phyloP scores from a whole-genome alignment of 768 basidiomycete genomes.

The Cyclocybe aegerita region DNA sequence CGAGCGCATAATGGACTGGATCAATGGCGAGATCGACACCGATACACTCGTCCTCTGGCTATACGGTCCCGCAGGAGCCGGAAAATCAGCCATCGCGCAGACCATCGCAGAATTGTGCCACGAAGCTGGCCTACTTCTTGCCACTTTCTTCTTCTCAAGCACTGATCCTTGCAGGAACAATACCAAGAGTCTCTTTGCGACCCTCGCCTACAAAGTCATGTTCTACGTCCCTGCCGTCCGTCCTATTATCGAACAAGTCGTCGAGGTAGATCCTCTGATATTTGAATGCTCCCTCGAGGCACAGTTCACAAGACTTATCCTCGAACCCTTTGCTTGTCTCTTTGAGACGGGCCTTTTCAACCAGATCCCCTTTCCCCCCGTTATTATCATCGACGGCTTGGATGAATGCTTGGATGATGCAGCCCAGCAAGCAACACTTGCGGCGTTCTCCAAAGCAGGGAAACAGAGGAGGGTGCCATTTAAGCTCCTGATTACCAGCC shows the following conservation, averaged over 20 bases:
- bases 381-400: no score
- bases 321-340: no score
- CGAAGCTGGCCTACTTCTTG: neutral
- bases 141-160: conserved; percentile 5
- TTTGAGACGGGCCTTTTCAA: no score
- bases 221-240: neutral
- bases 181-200: neutral
- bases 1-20: conserved; percentile 2
- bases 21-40: neutral
- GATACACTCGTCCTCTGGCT: conserved; percentile 1
- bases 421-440: no score
- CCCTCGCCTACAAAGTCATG: neutral
- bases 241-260: neutral
- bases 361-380: no score
- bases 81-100: conserved; percentile 3
- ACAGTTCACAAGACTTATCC: neutral
- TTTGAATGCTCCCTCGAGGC: neutral
- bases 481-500: conserved; percentile 4
- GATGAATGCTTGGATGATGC: no score
- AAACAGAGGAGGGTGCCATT: neutral
- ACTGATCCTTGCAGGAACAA: neutral
- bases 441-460: no score
- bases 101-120: conserved; percentile 1
- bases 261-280: neutral
- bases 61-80: conserved; percentile 2